Conservation (phyloP, 305 asterid genomes). For the Striga hermonthica region DNA sequence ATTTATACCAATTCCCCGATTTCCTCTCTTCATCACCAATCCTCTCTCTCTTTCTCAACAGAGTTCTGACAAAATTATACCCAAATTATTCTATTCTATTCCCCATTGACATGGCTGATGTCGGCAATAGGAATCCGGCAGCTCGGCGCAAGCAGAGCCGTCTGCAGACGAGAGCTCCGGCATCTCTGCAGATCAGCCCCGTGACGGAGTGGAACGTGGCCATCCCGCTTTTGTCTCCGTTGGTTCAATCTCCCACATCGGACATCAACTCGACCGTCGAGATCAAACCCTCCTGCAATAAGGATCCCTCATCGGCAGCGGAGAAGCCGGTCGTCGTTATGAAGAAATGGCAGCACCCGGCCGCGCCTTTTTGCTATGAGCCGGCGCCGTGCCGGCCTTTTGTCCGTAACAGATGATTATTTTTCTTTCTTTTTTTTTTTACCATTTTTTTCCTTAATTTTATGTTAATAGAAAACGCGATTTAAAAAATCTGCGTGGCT, state of each 20-base stretch:
- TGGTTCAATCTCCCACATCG: slow-evolving; percentile 61
- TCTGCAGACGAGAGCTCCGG: slow-evolving; percentile 67
- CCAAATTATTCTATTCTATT: background rate
- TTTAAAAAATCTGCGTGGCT: no score
- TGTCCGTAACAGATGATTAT: slow-evolving; percentile 42
- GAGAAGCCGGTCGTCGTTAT: slow-evolving; percentile 40
- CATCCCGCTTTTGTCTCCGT: slow-evolving; percentile 75
- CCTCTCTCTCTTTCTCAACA: background rate
- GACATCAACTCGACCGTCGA: slow-evolving; percentile 36
- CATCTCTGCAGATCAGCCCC: slow-evolving; percentile 61
- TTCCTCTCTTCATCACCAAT: slow-evolving; percentile 16
- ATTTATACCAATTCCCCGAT: slow-evolving; percentile 37
- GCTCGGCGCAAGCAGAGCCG: slow-evolving; percentile 53
- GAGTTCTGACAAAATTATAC: background rate
- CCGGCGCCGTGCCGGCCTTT: slow-evolving; percentile 64
- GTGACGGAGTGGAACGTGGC: slow-evolving; percentile 68
- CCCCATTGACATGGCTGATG: slow-evolving; percentile 39
- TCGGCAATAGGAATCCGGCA: slow-evolving; percentile 28
- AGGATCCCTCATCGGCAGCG: slow-evolving; percentile 31
- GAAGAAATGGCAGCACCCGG: slow-evolving; percentile 87
- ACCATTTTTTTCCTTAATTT: no score
- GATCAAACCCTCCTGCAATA: slow-evolving; percentile 30
- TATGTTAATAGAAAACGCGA: no score
- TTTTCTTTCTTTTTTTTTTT: background rate
- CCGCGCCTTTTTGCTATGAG: slow-evolving; percentile 77